Conservation (phyloP, 1,284 basidiomycete genomes). For the Fomitopsis betulina region DNA sequence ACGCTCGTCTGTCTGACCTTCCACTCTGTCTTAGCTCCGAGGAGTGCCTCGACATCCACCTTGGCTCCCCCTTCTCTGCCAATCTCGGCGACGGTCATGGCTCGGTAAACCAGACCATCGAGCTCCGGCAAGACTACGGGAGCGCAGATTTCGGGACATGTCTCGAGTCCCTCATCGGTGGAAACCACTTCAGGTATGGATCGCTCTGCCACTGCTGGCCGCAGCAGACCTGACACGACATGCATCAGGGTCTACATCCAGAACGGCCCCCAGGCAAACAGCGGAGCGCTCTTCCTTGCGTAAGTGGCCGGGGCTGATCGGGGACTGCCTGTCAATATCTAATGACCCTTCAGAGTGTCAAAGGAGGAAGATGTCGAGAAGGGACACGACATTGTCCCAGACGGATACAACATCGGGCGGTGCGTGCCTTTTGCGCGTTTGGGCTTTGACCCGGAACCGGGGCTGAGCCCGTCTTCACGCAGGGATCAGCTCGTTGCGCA, state of each 20-base stretch:
- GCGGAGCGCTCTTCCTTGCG: conserved; percentile 67
- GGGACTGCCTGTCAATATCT: background rate
- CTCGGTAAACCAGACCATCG: conserved; percentile 54
- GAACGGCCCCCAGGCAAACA: conserved; percentile 57
- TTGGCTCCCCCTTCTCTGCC: conserved; percentile 59
- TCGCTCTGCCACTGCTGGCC: background rate
- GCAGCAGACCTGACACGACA: background rate
- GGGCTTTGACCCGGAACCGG: background rate
- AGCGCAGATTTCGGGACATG: conserved; percentile 53
- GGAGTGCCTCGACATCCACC: conserved; percentile 69
- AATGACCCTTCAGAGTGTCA: conserved; percentile 41
- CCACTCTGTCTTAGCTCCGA: conserved; percentile 41
- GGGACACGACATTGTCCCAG: conserved; percentile 44
- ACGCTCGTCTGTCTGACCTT: background rate
- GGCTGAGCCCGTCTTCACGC: background rate
- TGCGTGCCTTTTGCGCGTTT: conserved; percentile 8
- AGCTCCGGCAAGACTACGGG: conserved; percentile 68
- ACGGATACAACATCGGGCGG: conserved; percentile 55
- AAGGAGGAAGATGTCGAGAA: conserved; percentile 47
- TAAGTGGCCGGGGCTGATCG: conserved; percentile 27
- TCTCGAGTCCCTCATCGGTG: conserved; percentile 57
- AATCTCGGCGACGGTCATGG: conserved; percentile 70
- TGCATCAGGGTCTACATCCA: conserved; percentile 60
- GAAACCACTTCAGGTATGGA: conserved; percentile 58
- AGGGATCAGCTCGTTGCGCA: conserved; percentile 41